phyloP scores from a whole-genome alignment of 345 rosid genomes.

The Rhizophora mangle region DNA sequence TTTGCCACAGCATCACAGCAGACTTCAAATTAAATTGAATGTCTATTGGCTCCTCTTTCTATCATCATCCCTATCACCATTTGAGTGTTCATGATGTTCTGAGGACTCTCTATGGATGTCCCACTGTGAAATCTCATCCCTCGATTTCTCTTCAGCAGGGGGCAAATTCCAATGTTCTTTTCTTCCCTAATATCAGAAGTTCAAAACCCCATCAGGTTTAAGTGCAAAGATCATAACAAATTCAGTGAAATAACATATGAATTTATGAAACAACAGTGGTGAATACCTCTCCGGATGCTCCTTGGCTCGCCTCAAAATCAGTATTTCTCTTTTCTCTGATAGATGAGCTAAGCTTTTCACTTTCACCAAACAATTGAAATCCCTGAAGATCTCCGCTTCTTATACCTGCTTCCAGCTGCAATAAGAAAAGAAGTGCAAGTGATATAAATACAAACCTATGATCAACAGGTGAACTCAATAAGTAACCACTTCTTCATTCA shows the following conservation, averaged over 20 bases:
- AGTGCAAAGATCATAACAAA: not conserved
- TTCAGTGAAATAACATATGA: not conserved
- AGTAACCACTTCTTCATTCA: conserved; percentile 60
- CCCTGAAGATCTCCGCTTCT: conserved; percentile 76
- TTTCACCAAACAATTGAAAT: conserved; percentile 47
- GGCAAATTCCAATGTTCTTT: conserved; percentile 34
- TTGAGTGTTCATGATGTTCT: conserved; percentile 26
- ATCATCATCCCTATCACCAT: conserved; percentile 40
- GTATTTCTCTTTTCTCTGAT: conserved; percentile 23
- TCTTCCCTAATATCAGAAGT: conserved; percentile 29
- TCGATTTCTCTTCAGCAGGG: conserved; percentile 32
- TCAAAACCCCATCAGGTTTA: conserved; percentile 10
- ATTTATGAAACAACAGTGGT: not conserved
- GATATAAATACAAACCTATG: not conserved
- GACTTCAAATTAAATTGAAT: not conserved
- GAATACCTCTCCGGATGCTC: conserved; percentile 40
- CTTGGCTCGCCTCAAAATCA: conserved; percentile 25
- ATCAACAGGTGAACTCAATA: not conserved
- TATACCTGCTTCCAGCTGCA: conserved; percentile 78
- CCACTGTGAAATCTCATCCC: conserved; percentile 29
- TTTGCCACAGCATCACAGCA: too few species aligned
- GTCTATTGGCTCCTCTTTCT: conserved; percentile 16
- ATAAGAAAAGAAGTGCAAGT: conserved; percentile 11
- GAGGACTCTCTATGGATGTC: conserved; percentile 33
- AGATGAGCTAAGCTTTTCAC: conserved; percentile 38